phyloP scores from a whole-genome alignment of 2,329 filamentous ascomycete genomes.

The Immersiporthe knoxdaviesiana region DNA sequence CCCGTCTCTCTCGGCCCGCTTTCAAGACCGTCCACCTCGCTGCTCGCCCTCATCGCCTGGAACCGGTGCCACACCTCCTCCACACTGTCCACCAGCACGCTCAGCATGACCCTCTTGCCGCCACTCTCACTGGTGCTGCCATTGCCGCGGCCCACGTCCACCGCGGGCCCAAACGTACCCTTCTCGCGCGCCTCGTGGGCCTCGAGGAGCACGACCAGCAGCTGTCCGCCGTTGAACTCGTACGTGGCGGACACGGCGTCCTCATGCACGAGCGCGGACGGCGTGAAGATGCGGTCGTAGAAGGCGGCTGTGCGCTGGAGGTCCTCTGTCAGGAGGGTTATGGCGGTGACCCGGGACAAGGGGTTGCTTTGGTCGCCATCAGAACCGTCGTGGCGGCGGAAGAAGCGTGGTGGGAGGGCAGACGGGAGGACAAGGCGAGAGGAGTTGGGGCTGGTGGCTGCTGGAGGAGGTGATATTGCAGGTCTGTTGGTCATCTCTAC shows the following conservation, averaged over 20 bases:
- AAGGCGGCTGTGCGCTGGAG: slow-evolving; percentile 7
- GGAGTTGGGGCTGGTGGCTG: neutral
- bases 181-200: neutral
- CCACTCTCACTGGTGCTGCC: neutral
- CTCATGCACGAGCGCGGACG: neutral
- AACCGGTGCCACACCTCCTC: slow-evolving; percentile 10
- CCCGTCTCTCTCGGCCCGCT: neutral
- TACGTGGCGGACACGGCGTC: neutral
- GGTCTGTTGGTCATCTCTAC: neutral
- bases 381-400: neutral
- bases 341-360: neutral
- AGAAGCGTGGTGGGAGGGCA: neutral
- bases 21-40: neutral
- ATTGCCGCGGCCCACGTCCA: neutral
- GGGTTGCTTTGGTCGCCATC: neutral
- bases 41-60: neutral
- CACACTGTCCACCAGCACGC: slow-evolving; percentile 16
- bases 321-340: slow-evolving; percentile 22
- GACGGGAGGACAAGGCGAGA: neutral
- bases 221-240: slow-evolving; percentile 9
- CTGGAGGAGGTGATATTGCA: neutral
- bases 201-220: slow-evolving; percentile 5
- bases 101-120: slow-evolving; percentile 9
- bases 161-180: neutral
- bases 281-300: slow-evolving; percentile 14